phyloP scores from a whole-genome alignment of 2,329 filamentous ascomycete genomes.

The Sporothrix dimorphospora region DNA sequence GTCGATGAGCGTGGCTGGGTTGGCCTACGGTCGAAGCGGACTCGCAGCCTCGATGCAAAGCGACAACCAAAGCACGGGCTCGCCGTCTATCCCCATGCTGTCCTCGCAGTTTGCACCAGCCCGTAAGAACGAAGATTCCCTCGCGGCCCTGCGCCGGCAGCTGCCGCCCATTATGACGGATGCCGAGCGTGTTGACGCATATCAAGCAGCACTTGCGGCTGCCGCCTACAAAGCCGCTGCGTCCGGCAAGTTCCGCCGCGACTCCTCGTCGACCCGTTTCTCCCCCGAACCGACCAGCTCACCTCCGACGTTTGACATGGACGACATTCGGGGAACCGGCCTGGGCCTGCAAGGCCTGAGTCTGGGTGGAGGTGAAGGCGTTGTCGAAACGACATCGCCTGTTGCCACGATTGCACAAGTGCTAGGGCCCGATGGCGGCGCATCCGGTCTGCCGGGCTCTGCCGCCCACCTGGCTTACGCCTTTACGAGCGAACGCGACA shows the following conservation, averaged over 20 bases:
- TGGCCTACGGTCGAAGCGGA: neutral
- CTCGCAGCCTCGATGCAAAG: neutral
- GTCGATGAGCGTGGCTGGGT: slow-evolving; percentile 47
- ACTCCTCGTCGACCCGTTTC: slow-evolving; percentile 49
- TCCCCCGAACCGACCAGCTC: slow-evolving; percentile 26
- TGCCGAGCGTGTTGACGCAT: slow-evolving; percentile 51
- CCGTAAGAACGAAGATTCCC: slow-evolving; percentile 23
- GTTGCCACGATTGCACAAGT: neutral
- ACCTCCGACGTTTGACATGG: neutral
- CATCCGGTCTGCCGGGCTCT: neutral
- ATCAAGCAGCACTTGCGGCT: slow-evolving; percentile 82
- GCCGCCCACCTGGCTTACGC: slow-evolving; percentile 31
- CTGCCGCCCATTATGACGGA: slow-evolving; percentile 32
- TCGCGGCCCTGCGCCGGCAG: slow-evolving; percentile 25
- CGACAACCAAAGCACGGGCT: slow-evolving; percentile 17
- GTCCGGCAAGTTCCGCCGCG: slow-evolving; percentile 73
- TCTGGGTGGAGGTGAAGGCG: slow-evolving; percentile 4
- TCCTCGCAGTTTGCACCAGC: slow-evolving; percentile 28
- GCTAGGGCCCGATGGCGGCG: neutral
- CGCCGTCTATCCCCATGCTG: neutral
- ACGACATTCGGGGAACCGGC: neutral
- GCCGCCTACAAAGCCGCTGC: slow-evolving; percentile 77
- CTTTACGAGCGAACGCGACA: slow-evolving; percentile 34
- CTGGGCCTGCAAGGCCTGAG: slow-evolving; percentile 14
- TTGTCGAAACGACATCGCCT: slow-evolving; percentile 38